Evolutionary conservation across 495 filamentous ascomycete genomes (phyloP), one percentile per base, ranked within the genome.

Genomic region (Sabuloglossum arenarium): DNA sequence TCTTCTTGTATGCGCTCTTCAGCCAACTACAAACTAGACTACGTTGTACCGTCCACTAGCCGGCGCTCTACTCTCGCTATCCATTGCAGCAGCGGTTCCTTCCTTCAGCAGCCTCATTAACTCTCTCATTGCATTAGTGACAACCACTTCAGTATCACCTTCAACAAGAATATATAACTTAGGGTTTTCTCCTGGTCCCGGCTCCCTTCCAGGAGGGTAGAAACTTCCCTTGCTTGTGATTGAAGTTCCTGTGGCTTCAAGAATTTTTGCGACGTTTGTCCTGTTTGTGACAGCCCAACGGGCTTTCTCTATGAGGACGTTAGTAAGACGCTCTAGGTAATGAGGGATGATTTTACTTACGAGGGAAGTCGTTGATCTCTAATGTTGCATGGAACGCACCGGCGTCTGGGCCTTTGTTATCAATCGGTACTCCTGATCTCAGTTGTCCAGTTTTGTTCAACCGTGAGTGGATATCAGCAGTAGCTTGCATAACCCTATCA

Each of bases 341-440:
- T 32, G 16, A n/a, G 55, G 19, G 43, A 0, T 28, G 47, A 21
- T 28, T 27, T 24, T 10, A 74, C 78, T 73, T 75, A 81, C 78
- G 91, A 28, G 91, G 93, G 68, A 96, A 97, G 69, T 97, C 91
- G 66, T 99, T 99, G 76, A 99, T 97, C 66, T 97, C 93, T 61
- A 99, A 71, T 3, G 89, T 97, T 28, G 91, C 88, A 67, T 99
- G 91, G 78, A 91, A 99, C 12, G 87, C 87, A 29, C 91, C 91
- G 8, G 91, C 91, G 70, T 99, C 91, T 12, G 91, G 91, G 4
- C 91, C 91, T 66, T 95, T 94, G 67, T 99, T 99, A 72, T 99
- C 91, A 64, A 96, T 95, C 19, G 93, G 91, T 50, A 94, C 87
- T 6, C 91, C 93, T 2, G 83, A 82, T 60, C 90, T 81, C 61